Evolutionary conservation across 2,329 filamentous ascomycete genomes (phyloP), one percentile per base, ranked within the genome.

Genomic region (Aspergillus sp.): DNA sequence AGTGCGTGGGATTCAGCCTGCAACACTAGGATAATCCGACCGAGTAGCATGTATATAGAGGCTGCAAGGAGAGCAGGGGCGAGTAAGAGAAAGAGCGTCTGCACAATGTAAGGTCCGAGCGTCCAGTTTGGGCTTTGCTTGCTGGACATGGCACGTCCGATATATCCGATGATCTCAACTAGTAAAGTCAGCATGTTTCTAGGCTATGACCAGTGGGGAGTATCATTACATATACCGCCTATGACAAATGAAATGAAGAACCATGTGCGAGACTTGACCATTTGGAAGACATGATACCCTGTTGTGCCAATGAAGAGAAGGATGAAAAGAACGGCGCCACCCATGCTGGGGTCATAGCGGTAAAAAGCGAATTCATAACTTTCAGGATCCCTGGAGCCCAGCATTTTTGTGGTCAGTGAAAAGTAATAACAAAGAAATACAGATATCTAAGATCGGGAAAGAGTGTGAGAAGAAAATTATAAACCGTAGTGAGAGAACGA

Each of bases 11-110:
- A 27, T 58, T 78, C 76, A 1, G 72, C 77, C 3, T 71, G 54
- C 0, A 74, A 64, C n/a, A 74, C 56, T 0, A 61, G 57, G 19
- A 79, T 72, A 17, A 76, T 70, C 1, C 77, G 73, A 0, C 76
- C 77, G 2, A 80, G 73, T 36, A 75, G 50, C 74, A 77, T 78
- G 62, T 77, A 77, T 6, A 78, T 66, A 0, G 71, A 72, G 0
- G 75, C 75, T 8, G 78, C 77, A 55, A 77, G 78, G 1, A 80
- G 42, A 2, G 59, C 23, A 1, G 59, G 59, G 3, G 55, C 60
- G 3, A 62, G 56, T 1, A 62, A 48, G 7, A 54, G 36, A 6
- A 54, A 54, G 2, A 54, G 17, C 2, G 36, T 42, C 21, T 41
- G 36, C 13, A 54, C 4, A 7, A 54, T 17, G n/a, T 42, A 42